These are phyloP conservation scores for Garcia nutans DNA, from an alignment of 345 rosid genomes.

Conservation along the genomic window DNA sequence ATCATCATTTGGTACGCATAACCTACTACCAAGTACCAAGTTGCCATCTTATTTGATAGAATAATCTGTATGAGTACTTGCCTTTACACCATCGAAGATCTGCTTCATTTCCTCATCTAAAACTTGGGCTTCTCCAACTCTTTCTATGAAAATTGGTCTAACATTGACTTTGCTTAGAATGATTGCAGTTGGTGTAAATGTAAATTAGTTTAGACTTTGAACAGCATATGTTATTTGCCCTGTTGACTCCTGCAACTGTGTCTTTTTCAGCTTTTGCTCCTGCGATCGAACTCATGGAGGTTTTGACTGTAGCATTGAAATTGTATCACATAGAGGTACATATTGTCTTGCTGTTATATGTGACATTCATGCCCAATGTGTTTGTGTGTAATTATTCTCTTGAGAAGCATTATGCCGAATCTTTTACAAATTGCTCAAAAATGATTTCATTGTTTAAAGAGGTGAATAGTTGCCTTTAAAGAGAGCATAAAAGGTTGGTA, in stretches of 20 bases:
- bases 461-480: not conserved
- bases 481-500: not conserved
- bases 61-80: too few species aligned
- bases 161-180: too few species aligned
- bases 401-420: not conserved
- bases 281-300: conserved; percentile 95
- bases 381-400: not conserved
- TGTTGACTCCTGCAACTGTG: conserved; percentile 5
- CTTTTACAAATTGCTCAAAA: not conserved
- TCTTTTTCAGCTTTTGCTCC: conserved; percentile 68
- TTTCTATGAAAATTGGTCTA: too few species aligned
- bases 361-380: not conserved
- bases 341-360: not conserved
- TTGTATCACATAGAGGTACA: conserved; percentile 74
- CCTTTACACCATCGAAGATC: too few species aligned
- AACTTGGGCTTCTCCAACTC: too few species aligned
- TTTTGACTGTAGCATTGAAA: conserved; percentile 81
- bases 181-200: not conserved
- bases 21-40: too few species aligned
- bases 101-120: too few species aligned
- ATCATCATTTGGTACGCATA: too few species aligned
- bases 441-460: not conserved
- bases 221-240: not conserved
- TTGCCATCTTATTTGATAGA: too few species aligned
- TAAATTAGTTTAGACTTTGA: conserved; percentile 5